Base-by-base conservation (phyloP, 108 stramenopile species). In the Poteriospumella lacustris region DNA sequence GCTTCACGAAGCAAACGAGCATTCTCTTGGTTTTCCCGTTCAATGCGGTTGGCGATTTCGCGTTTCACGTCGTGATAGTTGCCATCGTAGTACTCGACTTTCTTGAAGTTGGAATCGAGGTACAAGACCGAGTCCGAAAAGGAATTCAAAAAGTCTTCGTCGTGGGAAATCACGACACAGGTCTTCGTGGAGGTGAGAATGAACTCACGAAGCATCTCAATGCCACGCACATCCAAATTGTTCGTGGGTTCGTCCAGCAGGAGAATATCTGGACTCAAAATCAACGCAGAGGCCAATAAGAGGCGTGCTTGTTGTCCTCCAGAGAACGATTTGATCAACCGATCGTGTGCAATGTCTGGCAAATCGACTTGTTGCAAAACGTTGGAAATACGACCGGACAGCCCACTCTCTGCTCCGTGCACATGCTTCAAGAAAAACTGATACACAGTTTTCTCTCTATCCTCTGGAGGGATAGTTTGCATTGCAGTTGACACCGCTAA, bases 141-240 rank as follows among this genome's bases (percentile, higher is more conserved):
- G 28, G 70, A 73, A 38, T 73, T 73, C 3, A 73, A 24, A 24
- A 73, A 73, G 44, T 73, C 70, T 73, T 73, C 70, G 31, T 73
- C 70, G 70, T 73, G 70, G 31, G 70, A 73, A 19, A 73, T 73
- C 9, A 73, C 70, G 3, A 73, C 3, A 56, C 43, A 44, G 31
- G 70, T 73, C 41, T 73, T 73, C 3, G 26, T 26, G 28, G 47
- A 42, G 26, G 26, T n/a, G 9, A 26, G 47, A 19, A 73, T 73
- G 31, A 73, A 42, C 12, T 42, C 41, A 34, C n/a, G 26, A 12
- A 73, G 47, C 15, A 29, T 9, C 31, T 73, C 47, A 73, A 73
- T 73, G 3, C 70, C 70, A 42, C 42, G 26, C n/a, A 15, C 26
- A 73, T 73, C 70, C 15, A 73, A 33, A 38, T 73, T 73, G 31